These are phyloP conservation scores for Macrolepiota fuliginosa DNA, from an alignment of 768 basidiomycete genomes.

Conservation along the genomic window DNA sequence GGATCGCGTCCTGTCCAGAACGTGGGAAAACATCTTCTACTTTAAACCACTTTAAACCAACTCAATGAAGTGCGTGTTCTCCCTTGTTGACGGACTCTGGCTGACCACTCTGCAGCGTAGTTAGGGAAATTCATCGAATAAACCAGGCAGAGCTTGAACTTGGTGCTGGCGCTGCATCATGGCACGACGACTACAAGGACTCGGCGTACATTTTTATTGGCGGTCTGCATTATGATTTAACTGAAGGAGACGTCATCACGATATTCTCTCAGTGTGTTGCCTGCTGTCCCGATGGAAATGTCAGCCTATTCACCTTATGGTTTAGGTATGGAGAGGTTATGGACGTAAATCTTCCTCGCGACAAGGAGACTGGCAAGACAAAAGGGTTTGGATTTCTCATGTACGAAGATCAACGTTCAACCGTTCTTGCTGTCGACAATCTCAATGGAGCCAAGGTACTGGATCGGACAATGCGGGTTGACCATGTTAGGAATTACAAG, in stretches of 20 bases:
- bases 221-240: conserved; percentile 83
- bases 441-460: conserved; percentile 92
- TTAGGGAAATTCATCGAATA: conserved; percentile 90
- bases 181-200: conserved; percentile 98
- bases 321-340: conserved; percentile 93
- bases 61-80: conserved; percentile 68
- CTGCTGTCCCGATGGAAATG: background rate
- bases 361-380: conserved; percentile 89
- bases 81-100: conserved; percentile 3
- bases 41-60: conserved; percentile 20
- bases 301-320: background rate
- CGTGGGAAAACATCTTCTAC: conserved; percentile 37
- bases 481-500: conserved; percentile 91
- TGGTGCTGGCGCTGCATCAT: conserved; percentile 68
- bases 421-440: conserved; percentile 96
- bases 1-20: background rate
- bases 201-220: conserved; percentile 96
- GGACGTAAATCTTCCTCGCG: conserved; percentile 92
- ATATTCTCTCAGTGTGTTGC: conserved; percentile 92
- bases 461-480: conserved; percentile 84
- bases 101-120: conserved; percentile 55
- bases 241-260: conserved; percentile 96
- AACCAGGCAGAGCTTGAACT: conserved; percentile 88
- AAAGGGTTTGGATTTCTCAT: conserved; percentile 95
- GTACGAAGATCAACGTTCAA: conserved; percentile 98